These are phyloP conservation scores for Jatropha multifida DNA, from an alignment of 441 rosid species.

Conservation along the genomic window DNA sequence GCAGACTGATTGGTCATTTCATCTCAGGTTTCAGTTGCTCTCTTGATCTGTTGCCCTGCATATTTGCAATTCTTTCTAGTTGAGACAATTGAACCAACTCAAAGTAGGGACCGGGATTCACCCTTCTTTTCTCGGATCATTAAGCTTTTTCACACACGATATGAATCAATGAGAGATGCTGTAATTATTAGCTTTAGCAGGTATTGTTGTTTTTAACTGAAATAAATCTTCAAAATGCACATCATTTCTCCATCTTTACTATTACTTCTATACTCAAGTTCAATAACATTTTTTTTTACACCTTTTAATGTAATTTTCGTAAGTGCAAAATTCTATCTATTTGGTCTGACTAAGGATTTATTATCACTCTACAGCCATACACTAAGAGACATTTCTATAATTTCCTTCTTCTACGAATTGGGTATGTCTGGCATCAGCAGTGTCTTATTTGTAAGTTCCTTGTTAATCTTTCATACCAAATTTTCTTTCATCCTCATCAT, in stretches of 20 bases:
- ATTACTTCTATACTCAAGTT: too few species aligned
- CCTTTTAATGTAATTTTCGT: not conserved
- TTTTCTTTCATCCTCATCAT: not conserved
- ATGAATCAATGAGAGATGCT: slow-evolving; percentile 47
- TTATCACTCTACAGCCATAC: slow-evolving; percentile 35
- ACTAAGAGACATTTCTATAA: slow-evolving; percentile 44
- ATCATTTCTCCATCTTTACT: not conserved
- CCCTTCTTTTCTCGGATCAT: slow-evolving; percentile 27
- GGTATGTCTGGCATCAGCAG: slow-evolving; percentile 55
- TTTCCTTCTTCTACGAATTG: slow-evolving; percentile 54
- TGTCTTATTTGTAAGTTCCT: slow-evolving; percentile 42
- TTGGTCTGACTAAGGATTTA: not conserved
- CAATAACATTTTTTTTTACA: too few species aligned
- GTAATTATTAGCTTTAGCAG: slow-evolving; percentile 40
- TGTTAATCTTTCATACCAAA: not conserved
- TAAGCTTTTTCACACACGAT: slow-evolving; percentile 32
- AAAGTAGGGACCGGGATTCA: slow-evolving; percentile 34
- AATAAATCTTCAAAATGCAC: not conserved
- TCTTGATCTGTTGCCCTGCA: slow-evolving; percentile 40
- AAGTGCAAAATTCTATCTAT: not conserved
- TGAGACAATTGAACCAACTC: slow-evolving; percentile 36
- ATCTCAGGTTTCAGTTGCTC: slow-evolving; percentile 45
- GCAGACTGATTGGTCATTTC: not conserved
- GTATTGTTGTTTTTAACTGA: slow-evolving; percentile 18
- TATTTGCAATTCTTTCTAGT: slow-evolving; percentile 45